Conservation (phyloP, 179 eudicot species). For the Silene coronaria region DNA sequence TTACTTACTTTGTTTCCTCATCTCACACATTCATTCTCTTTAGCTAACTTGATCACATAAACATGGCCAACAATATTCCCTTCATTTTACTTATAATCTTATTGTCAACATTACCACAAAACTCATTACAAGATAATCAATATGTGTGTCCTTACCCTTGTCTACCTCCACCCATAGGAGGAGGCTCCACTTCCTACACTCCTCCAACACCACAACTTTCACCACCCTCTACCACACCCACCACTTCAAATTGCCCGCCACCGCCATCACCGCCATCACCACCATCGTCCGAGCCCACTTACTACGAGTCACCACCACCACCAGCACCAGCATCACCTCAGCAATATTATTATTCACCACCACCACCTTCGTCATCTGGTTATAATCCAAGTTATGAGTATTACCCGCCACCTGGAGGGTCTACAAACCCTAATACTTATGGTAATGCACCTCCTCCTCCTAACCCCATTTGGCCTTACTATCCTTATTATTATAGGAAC, state of each 20-base stretch:
- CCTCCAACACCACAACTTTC: constrained; percentile 16
- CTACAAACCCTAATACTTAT: constrained; percentile 7
- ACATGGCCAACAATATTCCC: no score
- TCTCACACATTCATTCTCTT: no score
- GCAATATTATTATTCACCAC: constrained; percentile 22
- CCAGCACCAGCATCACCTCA: not conserved
- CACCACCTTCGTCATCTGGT: constrained; percentile 23
- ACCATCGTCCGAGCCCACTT: not conserved
- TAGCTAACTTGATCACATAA: no score
- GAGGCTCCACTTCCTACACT: constrained; percentile 3
- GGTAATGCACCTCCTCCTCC: constrained; percentile 35
- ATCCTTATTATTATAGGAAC: constrained; percentile 23
- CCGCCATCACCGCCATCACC: constrained; percentile 16
- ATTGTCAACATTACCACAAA: constrained; percentile 17
- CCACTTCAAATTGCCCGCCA: constrained; percentile 26
- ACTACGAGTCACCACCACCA: not conserved
- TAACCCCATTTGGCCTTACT: constrained; percentile 32
- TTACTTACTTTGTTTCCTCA: no score
- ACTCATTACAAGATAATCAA: constrained; percentile 23
- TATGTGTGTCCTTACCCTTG: constrained; percentile 38
- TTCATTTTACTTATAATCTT: constrained; percentile 13
- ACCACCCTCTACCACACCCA: constrained; percentile 10
- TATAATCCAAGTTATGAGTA: constrained; percentile 21
- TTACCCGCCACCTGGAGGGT: constrained; percentile 26
- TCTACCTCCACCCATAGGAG: constrained; percentile 29